Percentiles rank a stretch among this genome's conserved stretches.
phyloP scores from a whole-genome alignment of 768 basidiomycete species.

The Tulasnella sp. region DNA sequence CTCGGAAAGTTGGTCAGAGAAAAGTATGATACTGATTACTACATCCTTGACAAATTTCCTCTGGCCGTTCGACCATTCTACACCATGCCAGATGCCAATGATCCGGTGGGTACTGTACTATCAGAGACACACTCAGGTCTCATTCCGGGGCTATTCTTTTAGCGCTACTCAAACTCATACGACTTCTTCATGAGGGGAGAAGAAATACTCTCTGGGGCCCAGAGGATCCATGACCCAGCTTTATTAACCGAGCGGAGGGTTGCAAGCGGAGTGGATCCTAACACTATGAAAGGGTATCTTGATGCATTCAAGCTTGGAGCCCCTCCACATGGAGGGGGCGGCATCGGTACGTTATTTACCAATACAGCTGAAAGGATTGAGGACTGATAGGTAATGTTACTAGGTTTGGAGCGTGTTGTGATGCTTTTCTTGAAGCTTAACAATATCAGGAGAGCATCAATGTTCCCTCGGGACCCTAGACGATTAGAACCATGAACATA shows the following conservation, averaged over 20 bases:
- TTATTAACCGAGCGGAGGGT: slow-evolving; percentile 78
- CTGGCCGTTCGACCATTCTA: slow-evolving; percentile 93
- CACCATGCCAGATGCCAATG: slow-evolving; percentile 93
- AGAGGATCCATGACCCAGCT: slow-evolving; percentile 85
- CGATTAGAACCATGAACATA: slow-evolving; percentile 62
- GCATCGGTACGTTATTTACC: slow-evolving; percentile 44
- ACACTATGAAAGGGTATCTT: slow-evolving; percentile 80
- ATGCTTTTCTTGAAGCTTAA: slow-evolving; percentile 97
- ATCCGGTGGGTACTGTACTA: slow-evolving; percentile 45
- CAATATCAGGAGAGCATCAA: slow-evolving; percentile 82
- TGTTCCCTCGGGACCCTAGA: slow-evolving; percentile 97
- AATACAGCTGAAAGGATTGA: not conserved
- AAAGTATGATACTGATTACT: slow-evolving; percentile 97
- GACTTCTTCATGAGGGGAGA: slow-evolving; percentile 99
- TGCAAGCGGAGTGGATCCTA: slow-evolving; percentile 77
- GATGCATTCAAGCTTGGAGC: slow-evolving; percentile 93
- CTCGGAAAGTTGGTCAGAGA: slow-evolving; percentile 80
- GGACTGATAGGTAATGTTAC: too few species aligned
- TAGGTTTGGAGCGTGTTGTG: slow-evolving; percentile 75
- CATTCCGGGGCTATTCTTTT: slow-evolving; percentile 2
- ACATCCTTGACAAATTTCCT: slow-evolving; percentile 99
- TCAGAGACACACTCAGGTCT: not conserved
- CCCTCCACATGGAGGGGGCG: slow-evolving; percentile 92
- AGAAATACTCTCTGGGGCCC: slow-evolving; percentile 95
- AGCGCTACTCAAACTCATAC: slow-evolving; percentile 78